Percentiles rank a stretch among this genome's conserved stretches.
Conservation (phyloP, 495 filamentous ascomycete species). For the Penicillium dipodomyicola region DNA sequence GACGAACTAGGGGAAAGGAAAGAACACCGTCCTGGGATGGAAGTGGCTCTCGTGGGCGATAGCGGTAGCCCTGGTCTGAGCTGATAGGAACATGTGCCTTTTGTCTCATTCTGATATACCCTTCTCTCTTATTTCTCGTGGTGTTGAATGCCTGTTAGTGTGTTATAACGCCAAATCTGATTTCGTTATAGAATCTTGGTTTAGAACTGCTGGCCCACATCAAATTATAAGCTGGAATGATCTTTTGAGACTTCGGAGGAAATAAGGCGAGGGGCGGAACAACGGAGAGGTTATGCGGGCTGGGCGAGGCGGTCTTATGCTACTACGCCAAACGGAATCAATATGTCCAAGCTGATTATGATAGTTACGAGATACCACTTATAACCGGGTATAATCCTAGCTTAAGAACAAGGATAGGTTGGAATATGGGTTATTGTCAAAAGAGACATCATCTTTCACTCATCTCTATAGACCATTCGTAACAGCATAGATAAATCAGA, state of each 20-base stretch:
- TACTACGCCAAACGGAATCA: background rate
- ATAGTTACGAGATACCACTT: background rate
- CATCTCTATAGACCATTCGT: slow-evolving; percentile 50
- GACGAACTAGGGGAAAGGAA: background rate
- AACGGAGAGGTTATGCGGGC: background rate
- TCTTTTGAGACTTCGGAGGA: background rate
- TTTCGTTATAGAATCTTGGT: background rate
- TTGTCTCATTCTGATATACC: slow-evolving; percentile 1
- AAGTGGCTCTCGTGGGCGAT: background rate
- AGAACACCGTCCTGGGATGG: background rate
- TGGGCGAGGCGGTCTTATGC: background rate
- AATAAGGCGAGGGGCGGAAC: background rate
- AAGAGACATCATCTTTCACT: slow-evolving; percentile 34
- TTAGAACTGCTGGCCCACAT: background rate
- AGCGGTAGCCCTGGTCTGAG: background rate
- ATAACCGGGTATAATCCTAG: background rate
- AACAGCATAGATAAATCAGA: slow-evolving; percentile 46
- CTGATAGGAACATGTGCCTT: background rate
- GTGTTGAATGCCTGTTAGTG: background rate
- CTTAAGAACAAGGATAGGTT: background rate
- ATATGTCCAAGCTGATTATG: background rate
- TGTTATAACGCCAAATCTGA: background rate
- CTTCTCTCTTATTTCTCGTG: background rate
- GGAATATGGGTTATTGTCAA: background rate
- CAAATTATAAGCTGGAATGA: background rate